phyloP scores from a whole-genome alignment of 345 rosid species.

The Linum lewisii region DNA sequence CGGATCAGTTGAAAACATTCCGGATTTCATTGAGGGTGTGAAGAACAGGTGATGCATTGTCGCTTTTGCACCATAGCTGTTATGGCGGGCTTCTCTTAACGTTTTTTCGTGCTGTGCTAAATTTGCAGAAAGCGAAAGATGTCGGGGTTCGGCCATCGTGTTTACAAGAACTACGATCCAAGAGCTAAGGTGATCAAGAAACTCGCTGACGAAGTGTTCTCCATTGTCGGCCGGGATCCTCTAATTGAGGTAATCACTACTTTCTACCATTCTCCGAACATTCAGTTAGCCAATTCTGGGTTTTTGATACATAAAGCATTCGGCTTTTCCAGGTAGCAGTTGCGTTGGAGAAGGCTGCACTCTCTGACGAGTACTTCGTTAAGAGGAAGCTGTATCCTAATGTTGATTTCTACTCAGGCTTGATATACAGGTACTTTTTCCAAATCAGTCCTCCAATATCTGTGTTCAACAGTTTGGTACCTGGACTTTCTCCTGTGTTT shows the following conservation, averaged over 20 bases:
- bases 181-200: conserved; percentile 89
- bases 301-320: conserved; percentile 3
- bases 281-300: neutral
- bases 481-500: no score
- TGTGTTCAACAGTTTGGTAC: no score
- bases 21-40: conserved; percentile 87
- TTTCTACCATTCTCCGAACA: neutral
- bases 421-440: conserved; percentile 83
- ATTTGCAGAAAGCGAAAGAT: conserved; percentile 73
- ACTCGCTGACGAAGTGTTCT: conserved; percentile 88
- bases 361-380: conserved; percentile 81
- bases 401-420: conserved; percentile 97
- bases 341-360: conserved; percentile 94
- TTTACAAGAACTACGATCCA: conserved; percentile 96
- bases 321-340: conserved; percentile 63
- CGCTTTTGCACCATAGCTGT: neutral
- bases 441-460: no score
- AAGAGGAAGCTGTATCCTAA: conserved; percentile 92
- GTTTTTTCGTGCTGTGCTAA: conserved; percentile 3
- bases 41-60: conserved; percentile 70
- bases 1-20: conserved; percentile 83
- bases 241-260: conserved; percentile 68
- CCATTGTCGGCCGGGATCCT: conserved; percentile 95
- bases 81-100: conserved; percentile 1
- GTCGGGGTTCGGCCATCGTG: conserved; percentile 99